These are phyloP conservation scores for Shiraia sp. DNA, from an alignment of 2,329 filamentous ascomycete species.

Conservation along the genomic window DNA sequence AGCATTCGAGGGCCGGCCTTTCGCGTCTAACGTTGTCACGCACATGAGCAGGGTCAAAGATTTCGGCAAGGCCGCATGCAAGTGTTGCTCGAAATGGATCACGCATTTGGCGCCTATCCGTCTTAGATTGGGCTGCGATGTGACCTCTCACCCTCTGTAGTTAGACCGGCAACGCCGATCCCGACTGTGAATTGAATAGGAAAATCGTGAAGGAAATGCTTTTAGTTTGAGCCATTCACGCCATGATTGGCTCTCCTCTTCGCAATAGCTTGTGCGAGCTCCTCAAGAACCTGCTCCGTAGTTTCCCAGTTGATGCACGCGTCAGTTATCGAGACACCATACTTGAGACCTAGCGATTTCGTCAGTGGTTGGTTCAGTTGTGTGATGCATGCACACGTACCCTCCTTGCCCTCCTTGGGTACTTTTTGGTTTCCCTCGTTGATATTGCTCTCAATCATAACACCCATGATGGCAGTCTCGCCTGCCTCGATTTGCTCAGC, in stretches of 20 bases:
- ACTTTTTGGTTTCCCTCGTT: conserved; percentile 95
- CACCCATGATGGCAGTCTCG: conserved; percentile 87
- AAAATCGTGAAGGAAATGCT: conserved; percentile 5
- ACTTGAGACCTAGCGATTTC: conserved; percentile 68
- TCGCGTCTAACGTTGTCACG: too few species aligned
- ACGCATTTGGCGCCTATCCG: too few species aligned
- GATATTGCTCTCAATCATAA: conserved; percentile 99
- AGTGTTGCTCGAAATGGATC: too few species aligned
- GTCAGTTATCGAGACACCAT: conserved; percentile 96
- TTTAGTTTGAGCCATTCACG: conserved; percentile 34
- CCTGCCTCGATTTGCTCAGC: conserved; percentile 84
- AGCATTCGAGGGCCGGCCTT: too few species aligned
- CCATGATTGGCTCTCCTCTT: conserved; percentile 63
- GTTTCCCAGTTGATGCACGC: conserved; percentile 96
- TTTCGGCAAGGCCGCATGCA: too few species aligned
- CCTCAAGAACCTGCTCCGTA: conserved; percentile 76
- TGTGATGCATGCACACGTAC: background rate
- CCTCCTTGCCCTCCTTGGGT: conserved; percentile 75
- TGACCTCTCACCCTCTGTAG: too few species aligned
- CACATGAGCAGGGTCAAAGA: too few species aligned
- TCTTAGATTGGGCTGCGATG: too few species aligned
- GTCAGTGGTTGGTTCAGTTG: background rate
- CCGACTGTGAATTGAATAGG: conserved; percentile 1
- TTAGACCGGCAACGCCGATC: conserved; percentile 3
- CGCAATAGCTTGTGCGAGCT: conserved; percentile 78